Base-by-base conservation (phyloP, 2,329 filamentous ascomycete genomes). In the Calonectria crousiana region DNA sequence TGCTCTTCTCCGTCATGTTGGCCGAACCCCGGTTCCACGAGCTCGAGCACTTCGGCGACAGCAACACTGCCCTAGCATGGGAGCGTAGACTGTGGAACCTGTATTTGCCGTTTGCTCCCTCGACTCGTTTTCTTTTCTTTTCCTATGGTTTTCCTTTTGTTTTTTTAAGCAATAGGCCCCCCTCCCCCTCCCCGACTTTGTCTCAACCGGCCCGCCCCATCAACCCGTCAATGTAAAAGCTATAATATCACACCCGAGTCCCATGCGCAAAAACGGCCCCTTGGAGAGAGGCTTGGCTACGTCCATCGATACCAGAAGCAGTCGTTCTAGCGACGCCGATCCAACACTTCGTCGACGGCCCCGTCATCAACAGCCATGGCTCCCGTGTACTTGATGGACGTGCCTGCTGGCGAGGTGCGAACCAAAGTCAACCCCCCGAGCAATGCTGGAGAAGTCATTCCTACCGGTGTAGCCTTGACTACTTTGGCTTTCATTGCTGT, bases 331-430 rank as follows among this genome's bases (percentile, higher is more conserved):
- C 68, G 67, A 30, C 64, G 49, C 28, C 34, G 53, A 75, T 58
- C 62, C 49, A 49, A 16, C 34, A 0, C 1, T 32, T 44, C 68
- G 44, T 69, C 56, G 49, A 60, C 52, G 58, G 62, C 6, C 28
- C 49, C 23, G 9, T 44, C 14, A 34, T 32, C 47, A 28, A 69
- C 34, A 58, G 58, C 20, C 32, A 80, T 81, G 78, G 69, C 77
- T 80, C 94, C 95, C 65, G 96, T 97, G 73, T 82, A 78, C 65
- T 75, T 81, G 47, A 79, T 78, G 75, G 80, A 82, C 34, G 79
- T 79, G 16, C 82, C 78, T 2, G 44, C 68, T 36, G 80, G 80
- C 69, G 69, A 81, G 75, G 76, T 79, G 11, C 75, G 82, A 26
- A 78, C 75, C 4, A 32, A 72, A 28, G 58, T 73, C 32, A 41